A percentile compares a stretch with the other conserved stretches of the same genome.
These are phyloP conservation scores for Leccinum angustisporum DNA, from an alignment of 1,284 basidiomycete genomes.

Conservation along the genomic window DNA sequence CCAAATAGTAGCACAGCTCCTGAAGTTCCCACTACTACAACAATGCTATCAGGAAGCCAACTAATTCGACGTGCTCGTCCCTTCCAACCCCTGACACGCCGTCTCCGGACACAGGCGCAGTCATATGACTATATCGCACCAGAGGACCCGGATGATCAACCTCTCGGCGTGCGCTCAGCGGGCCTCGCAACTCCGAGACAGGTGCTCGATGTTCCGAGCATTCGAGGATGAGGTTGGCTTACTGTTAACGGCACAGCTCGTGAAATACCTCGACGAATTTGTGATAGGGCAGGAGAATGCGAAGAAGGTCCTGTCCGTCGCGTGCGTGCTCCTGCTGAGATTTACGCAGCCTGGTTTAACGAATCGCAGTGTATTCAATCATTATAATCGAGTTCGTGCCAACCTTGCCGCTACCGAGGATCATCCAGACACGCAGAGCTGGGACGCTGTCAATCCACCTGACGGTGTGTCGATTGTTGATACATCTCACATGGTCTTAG, in stretches of 20 bases:
- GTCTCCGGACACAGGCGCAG: constrained; percentile 46
- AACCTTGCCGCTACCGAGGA: constrained; percentile 54
- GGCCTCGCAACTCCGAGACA: constrained; percentile 71
- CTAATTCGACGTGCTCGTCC: constrained; percentile 21
- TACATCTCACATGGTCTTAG: not conserved
- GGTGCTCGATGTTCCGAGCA: constrained; percentile 38
- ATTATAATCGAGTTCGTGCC: constrained; percentile 80
- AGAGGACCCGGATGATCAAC: constrained; percentile 32
- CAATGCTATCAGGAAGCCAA: constrained; percentile 23
- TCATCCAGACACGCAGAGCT: constrained; percentile 39
- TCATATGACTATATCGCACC: constrained; percentile 37
- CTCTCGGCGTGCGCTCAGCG: constrained; percentile 30
- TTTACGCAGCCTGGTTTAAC: constrained; percentile 6
- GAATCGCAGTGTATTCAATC: constrained; percentile 78
- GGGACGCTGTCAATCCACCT: constrained; percentile 26
- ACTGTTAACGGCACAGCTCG: constrained; percentile 51
- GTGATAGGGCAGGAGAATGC: constrained; percentile 92
- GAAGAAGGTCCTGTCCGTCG: constrained; percentile 91
- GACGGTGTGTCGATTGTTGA: constrained; percentile 33
- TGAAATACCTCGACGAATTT: constrained; percentile 85
- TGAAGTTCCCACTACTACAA: constrained; percentile 1
- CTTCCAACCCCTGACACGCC: constrained; percentile 25
- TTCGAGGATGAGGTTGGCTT: constrained; percentile 4
- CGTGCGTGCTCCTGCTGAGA: constrained; percentile 51
- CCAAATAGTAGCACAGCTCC: constrained; percentile 5